Conservation (phyloP, 257 asterid genomes). For the Penstemon barbatus region DNA sequence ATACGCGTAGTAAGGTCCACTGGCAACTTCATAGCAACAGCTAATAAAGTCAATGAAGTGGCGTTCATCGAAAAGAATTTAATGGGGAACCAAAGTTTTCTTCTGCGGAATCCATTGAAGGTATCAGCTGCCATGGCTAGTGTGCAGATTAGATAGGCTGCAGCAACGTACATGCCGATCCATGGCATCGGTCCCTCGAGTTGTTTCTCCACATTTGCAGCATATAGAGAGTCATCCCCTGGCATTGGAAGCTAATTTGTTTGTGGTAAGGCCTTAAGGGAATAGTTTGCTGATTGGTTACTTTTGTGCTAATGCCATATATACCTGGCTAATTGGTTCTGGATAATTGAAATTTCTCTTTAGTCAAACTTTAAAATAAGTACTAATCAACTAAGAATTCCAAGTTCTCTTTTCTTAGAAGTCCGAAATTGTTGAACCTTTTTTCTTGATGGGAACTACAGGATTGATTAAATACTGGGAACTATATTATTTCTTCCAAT, state of each 20-base stretch:
- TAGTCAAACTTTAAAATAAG: no score
- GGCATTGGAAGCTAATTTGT: constrained; percentile 12
- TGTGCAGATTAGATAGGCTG: constrained; percentile 34
- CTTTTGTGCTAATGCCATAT: not conserved
- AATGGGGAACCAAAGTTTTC: constrained; percentile 44
- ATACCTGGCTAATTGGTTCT: no score
- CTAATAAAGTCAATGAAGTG: constrained; percentile 37
- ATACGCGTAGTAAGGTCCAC: constrained; percentile 40
- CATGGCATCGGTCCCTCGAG: constrained; percentile 36
- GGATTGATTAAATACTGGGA: no score
- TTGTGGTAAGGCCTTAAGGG: no score
- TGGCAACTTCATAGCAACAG: constrained; percentile 45
- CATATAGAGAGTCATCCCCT: not conserved
- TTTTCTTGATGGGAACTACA: no score
- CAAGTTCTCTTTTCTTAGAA: no score
- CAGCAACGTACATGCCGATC: constrained; percentile 40
- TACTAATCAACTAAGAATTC: no score
- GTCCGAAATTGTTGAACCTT: no score
- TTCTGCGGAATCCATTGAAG: constrained; percentile 34
- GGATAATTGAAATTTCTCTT: no score
- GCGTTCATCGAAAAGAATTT: constrained; percentile 41
- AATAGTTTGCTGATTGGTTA: not conserved
- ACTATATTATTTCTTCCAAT: no score
- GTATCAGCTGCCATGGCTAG: constrained; percentile 46
- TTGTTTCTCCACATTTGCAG: not conserved